Evolutionary conservation across 2,329 filamentous ascomycete genomes (phyloP), one percentile per base, ranked within the genome.

Genomic region (Biscogniauxia sp.): DNA sequence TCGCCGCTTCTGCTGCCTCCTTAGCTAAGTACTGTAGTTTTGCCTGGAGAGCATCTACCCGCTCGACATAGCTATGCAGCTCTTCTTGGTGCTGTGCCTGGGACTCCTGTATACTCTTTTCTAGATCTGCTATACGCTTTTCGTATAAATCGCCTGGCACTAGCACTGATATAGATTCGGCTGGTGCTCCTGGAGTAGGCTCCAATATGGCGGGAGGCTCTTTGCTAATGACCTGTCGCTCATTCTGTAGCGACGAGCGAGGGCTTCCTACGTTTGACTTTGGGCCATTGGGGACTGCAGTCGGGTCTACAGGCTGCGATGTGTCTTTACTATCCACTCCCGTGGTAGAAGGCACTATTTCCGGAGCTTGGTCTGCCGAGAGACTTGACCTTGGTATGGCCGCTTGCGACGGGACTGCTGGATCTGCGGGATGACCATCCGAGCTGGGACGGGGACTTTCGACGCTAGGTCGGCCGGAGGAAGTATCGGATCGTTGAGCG

Each of bases 21-120:
- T 89, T 89, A 2, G 93, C 88, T 13, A 99, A 79, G 70, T 96
- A 97, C 66, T 93, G 89, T 26, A 99, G 79, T 72, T 99, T 98
- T 6, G 92, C 87, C 74, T 98, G 92, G 1, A 99, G 78, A 3
- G 93, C 90, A 78, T 99, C 95, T 58, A 97, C 95, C 41, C 90
- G 88, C 76, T 99, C 95, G 6, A 94, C 84, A 64, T 97, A 92
- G 54, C 84, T 84, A 69, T 95, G 88, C 50, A 93, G 83, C 73
- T 98, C 95, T 68, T 95, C 91, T 60, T 94, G 89, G 66, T 91
- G 86, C 63, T 87, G 84, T 37, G 56, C 82, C 77, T 70, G 80
- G 71, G 69, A 63, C 15, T 76, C 75, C 50, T 76, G 71, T 28
- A 76, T 62, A 17, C 70, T 65, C 5, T 71, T 73, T 57, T 77